A percentile compares a stretch with the other conserved stretches of the same genome.
Evolutionary conservation across 805 yeast species (phyloP).

Genomic region (Blastobotrys robertii): DNA sequence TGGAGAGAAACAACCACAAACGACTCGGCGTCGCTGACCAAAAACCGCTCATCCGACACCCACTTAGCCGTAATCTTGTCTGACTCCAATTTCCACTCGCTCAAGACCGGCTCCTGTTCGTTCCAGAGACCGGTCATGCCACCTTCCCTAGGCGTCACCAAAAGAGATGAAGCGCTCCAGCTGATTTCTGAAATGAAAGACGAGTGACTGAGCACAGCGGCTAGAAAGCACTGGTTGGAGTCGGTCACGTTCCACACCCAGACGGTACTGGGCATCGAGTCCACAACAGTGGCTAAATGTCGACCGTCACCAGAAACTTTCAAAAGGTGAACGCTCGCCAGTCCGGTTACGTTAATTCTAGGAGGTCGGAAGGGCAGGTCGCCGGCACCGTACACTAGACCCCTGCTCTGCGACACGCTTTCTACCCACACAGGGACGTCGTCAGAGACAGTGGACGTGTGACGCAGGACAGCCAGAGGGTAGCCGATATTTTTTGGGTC

Average conservation of each 20-base stretch:
- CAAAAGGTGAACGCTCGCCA: constrained; percentile 5
- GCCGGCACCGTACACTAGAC: neutral
- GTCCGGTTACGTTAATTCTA: neutral
- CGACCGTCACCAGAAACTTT: constrained; percentile 9
- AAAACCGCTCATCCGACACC: neutral
- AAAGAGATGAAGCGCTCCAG: constrained; percentile 6
- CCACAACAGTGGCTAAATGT: constrained; percentile 9
- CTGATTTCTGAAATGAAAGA: constrained; percentile 2
- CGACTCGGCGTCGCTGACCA: constrained; percentile 1
- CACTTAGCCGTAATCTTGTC: neutral
- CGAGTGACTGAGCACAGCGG: constrained; percentile 8
- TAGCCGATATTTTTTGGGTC: constrained; percentile 4
- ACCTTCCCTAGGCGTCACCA: constrained; percentile 6
- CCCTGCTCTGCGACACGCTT: neutral
- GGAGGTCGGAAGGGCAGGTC: constrained; percentile 2
- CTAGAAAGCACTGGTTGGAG: constrained; percentile 2
- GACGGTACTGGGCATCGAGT: constrained; percentile 12
- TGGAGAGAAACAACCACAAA: neutral
- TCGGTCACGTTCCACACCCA: constrained; percentile 14
- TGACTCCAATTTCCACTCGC: neutral
- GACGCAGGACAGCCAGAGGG: constrained; percentile 9
- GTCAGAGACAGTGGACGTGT: constrained; percentile 10
- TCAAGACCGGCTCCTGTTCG: neutral
- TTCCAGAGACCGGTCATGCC: constrained; percentile 1
- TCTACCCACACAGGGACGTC: constrained; percentile 14